These are phyloP conservation scores for Meyerozyma carpophila DNA, from an alignment of 1,139 yeast species.

Conservation along the genomic window DNA sequence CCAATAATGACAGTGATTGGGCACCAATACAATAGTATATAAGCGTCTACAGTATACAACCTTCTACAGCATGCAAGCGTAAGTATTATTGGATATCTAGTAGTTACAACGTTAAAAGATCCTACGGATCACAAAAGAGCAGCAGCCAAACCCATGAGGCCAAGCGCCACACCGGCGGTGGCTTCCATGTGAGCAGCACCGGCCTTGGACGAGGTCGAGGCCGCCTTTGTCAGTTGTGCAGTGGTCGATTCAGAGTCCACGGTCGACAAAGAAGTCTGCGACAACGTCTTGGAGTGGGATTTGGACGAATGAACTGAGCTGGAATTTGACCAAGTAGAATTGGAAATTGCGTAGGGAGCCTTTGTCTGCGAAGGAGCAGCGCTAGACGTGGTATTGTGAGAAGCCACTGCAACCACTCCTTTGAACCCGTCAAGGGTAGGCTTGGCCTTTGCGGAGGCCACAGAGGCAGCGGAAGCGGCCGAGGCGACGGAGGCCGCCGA, in stretches of 20 bases:
- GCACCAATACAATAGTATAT: no score
- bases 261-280: slow-evolving; percentile 6
- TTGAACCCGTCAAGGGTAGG: slow-evolving; percentile 29
- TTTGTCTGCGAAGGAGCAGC: background rate
- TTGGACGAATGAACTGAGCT: slow-evolving; percentile 11
- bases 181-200: slow-evolving; percentile 30
- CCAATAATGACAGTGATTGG: no score
- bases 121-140: slow-evolving; percentile 33
- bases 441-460: slow-evolving; percentile 4
- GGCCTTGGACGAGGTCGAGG: slow-evolving; percentile 16
- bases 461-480: slow-evolving; percentile 8
- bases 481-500: slow-evolving; percentile 5
- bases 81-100: background rate
- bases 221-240: slow-evolving; percentile 9
- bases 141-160: slow-evolving; percentile 48
- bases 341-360: slow-evolving; percentile 4
- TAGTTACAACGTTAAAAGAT: background rate
- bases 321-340: slow-evolving; percentile 14
- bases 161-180: slow-evolving; percentile 37
- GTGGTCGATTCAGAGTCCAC: slow-evolving; percentile 4
- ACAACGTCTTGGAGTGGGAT: slow-evolving; percentile 5
- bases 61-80: no score
- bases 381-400: slow-evolving; percentile 19
- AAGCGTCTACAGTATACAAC: no score
- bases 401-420: slow-evolving; percentile 46